Conservation (phyloP, 306 rosid species). For the Rosa lucieae region DNA sequence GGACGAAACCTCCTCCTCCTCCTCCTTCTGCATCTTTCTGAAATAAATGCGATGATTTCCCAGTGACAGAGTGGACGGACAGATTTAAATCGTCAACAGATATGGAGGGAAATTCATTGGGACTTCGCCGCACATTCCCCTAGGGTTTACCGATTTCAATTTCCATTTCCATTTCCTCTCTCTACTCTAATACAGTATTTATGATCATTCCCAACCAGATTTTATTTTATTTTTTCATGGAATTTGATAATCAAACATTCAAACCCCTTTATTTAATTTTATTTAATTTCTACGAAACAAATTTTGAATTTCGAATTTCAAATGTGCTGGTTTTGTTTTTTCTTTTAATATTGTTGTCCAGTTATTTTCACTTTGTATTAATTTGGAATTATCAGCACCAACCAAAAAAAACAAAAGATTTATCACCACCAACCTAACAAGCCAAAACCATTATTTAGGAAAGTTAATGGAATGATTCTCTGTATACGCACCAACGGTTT, state of each 20-base stretch:
- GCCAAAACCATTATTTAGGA: not conserved
- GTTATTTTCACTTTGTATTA: not conserved
- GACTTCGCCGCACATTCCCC: not conserved
- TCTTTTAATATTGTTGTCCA: not conserved
- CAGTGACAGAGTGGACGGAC: not conserved
- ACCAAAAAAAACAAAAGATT: not conserved
- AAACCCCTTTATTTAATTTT: not conserved
- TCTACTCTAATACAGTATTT: not conserved
- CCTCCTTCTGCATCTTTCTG: not conserved
- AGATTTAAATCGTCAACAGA: not conserved
- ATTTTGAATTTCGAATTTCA: not conserved
- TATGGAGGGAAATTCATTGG: conserved; percentile 12
- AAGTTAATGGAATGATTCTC: not conserved
- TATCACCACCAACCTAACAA: not conserved
- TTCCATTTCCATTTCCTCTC: not conserved
- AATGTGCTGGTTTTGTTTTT: not conserved
- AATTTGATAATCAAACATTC: not conserved
- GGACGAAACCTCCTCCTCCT: not conserved
- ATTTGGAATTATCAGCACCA: conserved; percentile 4
- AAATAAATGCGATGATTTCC: not conserved
- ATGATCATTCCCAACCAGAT: not conserved
- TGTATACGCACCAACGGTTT: not conserved
- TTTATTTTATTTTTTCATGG: not conserved
- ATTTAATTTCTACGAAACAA: not conserved
- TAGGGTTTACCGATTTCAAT: not conserved